phyloP scores from a whole-genome alignment of 495 filamentous ascomycete species.

The Hypoxylon lenormandii region DNA sequence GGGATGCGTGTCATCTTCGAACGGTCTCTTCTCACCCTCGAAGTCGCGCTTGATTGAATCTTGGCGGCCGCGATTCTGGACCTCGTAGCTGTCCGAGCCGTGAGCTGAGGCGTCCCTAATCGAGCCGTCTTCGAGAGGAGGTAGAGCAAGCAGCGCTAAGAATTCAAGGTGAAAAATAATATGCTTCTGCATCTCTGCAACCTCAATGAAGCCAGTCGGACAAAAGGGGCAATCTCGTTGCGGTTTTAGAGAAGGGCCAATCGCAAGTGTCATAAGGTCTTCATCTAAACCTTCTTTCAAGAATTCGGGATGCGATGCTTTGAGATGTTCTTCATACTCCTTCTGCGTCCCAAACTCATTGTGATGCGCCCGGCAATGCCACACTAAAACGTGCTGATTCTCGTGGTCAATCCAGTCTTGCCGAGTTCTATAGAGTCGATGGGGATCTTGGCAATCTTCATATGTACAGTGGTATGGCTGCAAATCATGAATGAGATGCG shows the following conservation, averaged over 20 bases:
- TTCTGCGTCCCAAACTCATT: not conserved
- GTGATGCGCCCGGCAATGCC: not conserved
- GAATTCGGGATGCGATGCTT: not conserved
- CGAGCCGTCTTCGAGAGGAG: not conserved
- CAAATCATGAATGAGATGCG: slow-evolving; percentile 49
- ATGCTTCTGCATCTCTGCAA: slow-evolving; percentile 4
- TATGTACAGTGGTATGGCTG: slow-evolving; percentile 52
- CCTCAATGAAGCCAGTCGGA: not conserved
- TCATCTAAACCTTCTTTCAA: no score
- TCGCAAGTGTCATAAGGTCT: not conserved
- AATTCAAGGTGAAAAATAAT: slow-evolving; percentile 6
- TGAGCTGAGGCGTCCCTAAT: no score
- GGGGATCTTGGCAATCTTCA: slow-evolving; percentile 38
- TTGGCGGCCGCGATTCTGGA: not conserved
- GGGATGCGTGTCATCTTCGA: no score
- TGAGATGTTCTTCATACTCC: not conserved
- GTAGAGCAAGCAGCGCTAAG: not conserved
- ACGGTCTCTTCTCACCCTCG: no score
- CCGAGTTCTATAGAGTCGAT: slow-evolving; percentile 42
- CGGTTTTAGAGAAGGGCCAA: not conserved
- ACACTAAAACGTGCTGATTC: slow-evolving; percentile 17
- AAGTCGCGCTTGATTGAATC: no score
- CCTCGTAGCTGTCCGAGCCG: not conserved
- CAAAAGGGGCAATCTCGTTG: slow-evolving; percentile 5
- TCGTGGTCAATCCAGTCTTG: slow-evolving; percentile 52